Evolutionary conservation across 768 basidiomycete genomes (phyloP), one percentile per base, ranked within the genome.

Genomic region (Dendrothele bispora): DNA sequence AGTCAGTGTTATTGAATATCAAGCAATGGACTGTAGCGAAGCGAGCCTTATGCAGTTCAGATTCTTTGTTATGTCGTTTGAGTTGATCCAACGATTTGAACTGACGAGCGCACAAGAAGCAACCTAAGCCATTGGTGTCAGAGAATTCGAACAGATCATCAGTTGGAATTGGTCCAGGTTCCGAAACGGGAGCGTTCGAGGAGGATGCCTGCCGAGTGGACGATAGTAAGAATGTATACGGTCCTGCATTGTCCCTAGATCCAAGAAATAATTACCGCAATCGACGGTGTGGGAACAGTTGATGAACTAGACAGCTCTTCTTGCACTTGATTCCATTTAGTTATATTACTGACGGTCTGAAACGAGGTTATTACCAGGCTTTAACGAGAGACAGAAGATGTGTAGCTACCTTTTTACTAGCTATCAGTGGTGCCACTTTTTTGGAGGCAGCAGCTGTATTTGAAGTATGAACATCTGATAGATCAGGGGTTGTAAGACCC

Each of bases 311-410:
- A 80, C 41, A 97, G 76, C 59, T 93, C 95, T 67, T 86, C 87
- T 67, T 95, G 91, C 8, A 95, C 91, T 70, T 86, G 87, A 62
- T 95, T 98, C 97, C 95, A 99, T 63, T 98, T 98, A 59, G 79
- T 85, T 61, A 99, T 98, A 59, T 94, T 93, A 64, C 80, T 88
- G 40, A 80, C 88, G 37, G 84, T 89, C 91, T 97, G 61, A 17
- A 61, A 35, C 48, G 48, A 29, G 41, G 20, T 27, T 21, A 21
- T 18, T 24, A 40, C 48, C 38, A 34, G 39, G 12, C 17, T 37
- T 6, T 25, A 27, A 38, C 14, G 17, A 7, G 24, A 11, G 11
- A 18, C 29, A 22, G 24, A 11, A 27, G 42, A 38, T 29, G 34
- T 14, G 14, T 46, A 15, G 34, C 44, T 56, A 86, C 91, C 84